Base-by-base conservation (phyloP, 306 rosid genomes). In the Cicer bijugum region DNA sequence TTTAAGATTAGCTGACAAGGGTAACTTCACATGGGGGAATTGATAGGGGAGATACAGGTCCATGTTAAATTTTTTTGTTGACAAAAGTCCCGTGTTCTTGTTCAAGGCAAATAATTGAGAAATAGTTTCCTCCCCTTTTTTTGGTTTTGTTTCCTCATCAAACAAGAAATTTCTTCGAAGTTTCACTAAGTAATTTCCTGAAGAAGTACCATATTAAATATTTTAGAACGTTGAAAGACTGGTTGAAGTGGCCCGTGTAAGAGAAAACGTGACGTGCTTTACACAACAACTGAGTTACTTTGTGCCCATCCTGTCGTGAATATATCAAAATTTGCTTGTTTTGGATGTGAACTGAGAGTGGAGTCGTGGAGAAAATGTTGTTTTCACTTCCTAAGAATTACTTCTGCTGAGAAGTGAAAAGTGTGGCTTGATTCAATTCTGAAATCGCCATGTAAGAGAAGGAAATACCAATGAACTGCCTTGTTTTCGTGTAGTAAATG, bases 131-230 rank as follows among this genome's bases (percentile, higher is more conserved):
- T 69, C n/a, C 67, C 33, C 28, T 8, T 6, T 63, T 81, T 39
- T 63, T 20, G 19, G 23, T 42, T 35, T 75, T 58, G 7, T 42
- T 56, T 57, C 23, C 9, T 50, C 47, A 71, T 47, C 15, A 17
- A 60, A 16, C 17, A 15, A 72, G 85, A 82, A 82, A 40, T 71
- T 66, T 77, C 85, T 72, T 39, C 71, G 67, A 81, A 56, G 69
- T 76, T 76, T 81, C 85, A 64, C 45, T 8, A 17, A 19, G 52
- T 20, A n/a, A 19, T 17, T 16, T 2, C 39, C 16, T 7, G 38
- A 55, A 38, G 7, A 19, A 35, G 46, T 61, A 52, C 16, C 19
- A 5, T 17, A 37, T 28, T 69, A 38, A 55, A 56, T 37, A 44
- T 69, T 40, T 19, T 4, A 17, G 72, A 68, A 50, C 17, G 72